These are phyloP conservation scores for Colletotrichum abscissum DNA, from an alignment of 2,329 filamentous ascomycete genomes.

Conservation along the genomic window DNA sequence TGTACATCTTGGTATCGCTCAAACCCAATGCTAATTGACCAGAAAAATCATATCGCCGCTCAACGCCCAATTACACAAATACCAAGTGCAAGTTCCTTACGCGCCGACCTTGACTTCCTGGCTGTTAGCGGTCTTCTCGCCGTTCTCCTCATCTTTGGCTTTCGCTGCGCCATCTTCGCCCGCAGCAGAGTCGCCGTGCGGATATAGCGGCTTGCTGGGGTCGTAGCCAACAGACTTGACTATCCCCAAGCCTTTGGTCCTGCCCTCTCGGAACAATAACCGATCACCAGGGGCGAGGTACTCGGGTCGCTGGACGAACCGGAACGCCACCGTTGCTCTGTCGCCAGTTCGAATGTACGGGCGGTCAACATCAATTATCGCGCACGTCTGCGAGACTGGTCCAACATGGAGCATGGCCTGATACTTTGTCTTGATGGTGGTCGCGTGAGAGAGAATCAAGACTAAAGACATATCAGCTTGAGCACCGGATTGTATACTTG, in stretches of 20 bases:
- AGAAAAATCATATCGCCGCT: not conserved
- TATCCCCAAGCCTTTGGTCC: slow-evolving; percentile 95
- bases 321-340: slow-evolving; percentile 92
- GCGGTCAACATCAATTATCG: slow-evolving; percentile 98
- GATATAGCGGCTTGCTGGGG: slow-evolving; percentile 58
- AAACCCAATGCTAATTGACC: not conserved
- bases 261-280: slow-evolving; percentile 91
- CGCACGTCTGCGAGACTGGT: slow-evolving; percentile 93
- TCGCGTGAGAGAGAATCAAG: slow-evolving; percentile 93
- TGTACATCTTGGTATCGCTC: slow-evolving; percentile 23
- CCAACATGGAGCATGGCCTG: slow-evolving; percentile 99
- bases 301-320: slow-evolving; percentile 93
- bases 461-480: slow-evolving; percentile 60
- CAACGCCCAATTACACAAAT: not conserved
- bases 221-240: slow-evolving; percentile 94
- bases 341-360: slow-evolving; percentile 95
- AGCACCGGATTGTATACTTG: not conserved
- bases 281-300: slow-evolving; percentile 90
- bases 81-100: not conserved
- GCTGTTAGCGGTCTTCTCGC: slow-evolving; percentile 4
- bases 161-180: not conserved
- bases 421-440: slow-evolving; percentile 96
- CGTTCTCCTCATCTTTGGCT: slow-evolving; percentile 14
- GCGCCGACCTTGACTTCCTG: slow-evolving; percentile 29
- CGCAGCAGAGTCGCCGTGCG: slow-evolving; percentile 10